Percentiles rank a stretch among this genome's conserved stretches.
These are phyloP conservation scores for Protea cynaroides DNA, from an alignment of 164 flowering plant genomes.

Conservation along the genomic window DNA sequence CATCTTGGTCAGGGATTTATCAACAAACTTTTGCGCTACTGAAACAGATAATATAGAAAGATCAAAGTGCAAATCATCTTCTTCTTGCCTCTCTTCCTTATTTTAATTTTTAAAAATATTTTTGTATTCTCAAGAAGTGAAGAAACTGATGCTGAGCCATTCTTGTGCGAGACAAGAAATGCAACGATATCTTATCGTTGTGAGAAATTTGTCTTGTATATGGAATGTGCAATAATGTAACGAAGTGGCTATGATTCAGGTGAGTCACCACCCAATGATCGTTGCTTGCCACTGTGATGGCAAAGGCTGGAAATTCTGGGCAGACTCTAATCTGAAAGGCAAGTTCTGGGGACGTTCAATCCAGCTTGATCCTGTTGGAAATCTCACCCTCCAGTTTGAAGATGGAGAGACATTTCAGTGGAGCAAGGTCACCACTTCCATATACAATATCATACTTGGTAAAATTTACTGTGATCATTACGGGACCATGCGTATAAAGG, in stretches of 20 bases:
- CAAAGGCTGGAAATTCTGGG: conserved; percentile 98
- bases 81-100: not conserved
- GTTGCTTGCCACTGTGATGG: conserved; percentile 99
- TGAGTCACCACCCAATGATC: conserved; percentile 94
- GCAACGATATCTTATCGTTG: not conserved
- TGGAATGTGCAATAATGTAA: not conserved
- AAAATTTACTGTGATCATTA: conserved; percentile 97
- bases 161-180: not conserved
- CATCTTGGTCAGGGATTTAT: not conserved
- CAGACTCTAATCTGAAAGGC: conserved; percentile 93
- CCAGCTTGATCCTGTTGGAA: conserved; percentile 96
- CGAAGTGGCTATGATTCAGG: conserved; percentile 40
- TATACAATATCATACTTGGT: conserved; percentile 92
- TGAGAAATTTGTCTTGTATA: not conserved
- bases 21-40: not conserved
- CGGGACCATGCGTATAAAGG: conserved; percentile 95
- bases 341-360: conserved; percentile 99
- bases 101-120: not conserved
- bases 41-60: not conserved
- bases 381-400: conserved; percentile 88
- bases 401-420: conserved; percentile 96
- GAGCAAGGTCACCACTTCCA: conserved; percentile 99
- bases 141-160: not conserved
- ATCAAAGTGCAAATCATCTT: not conserved
- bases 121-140: not conserved